Evolutionary conservation across 2,329 filamentous ascomycete species (phyloP).

Genomic region (Chalara sp.): DNA sequence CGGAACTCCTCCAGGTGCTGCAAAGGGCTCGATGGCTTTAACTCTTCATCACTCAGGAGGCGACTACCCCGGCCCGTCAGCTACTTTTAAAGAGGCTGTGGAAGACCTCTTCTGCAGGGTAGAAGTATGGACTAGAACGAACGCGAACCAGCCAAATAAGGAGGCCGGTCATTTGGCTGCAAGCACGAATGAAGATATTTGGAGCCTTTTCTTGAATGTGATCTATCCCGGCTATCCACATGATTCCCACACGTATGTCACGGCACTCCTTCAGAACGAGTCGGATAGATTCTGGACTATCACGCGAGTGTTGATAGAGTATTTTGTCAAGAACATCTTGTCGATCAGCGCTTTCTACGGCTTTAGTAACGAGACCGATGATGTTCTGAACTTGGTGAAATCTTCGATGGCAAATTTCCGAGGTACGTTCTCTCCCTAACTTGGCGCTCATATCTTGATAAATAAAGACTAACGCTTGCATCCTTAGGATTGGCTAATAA

Average conservation of each 20-base stretch:
- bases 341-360: constrained; percentile 28
- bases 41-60: background rate
- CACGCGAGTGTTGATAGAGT: constrained; percentile 32
- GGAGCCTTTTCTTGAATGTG: constrained; percentile 13
- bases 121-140: constrained; percentile 24
- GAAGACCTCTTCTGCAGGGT: constrained; percentile 13
- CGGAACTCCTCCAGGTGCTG: too few species aligned
- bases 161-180: constrained; percentile 16
- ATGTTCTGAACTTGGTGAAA: constrained; percentile 17
- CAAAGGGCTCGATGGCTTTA: background rate
- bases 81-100: constrained; percentile 12
- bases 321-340: constrained; percentile 30
- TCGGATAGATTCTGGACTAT: constrained; percentile 29
- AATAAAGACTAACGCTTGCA: too few species aligned
- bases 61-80: background rate
- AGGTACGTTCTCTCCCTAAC: background rate
- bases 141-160: constrained; percentile 15
- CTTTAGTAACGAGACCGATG: constrained; percentile 21
- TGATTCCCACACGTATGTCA: constrained; percentile 27
- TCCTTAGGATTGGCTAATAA: constrained; percentile 14
- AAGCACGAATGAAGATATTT: constrained; percentile 23
- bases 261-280: constrained; percentile 27
- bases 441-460: background rate
- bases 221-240: constrained; percentile 19
- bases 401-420: constrained; percentile 3